phyloP scores from a whole-genome alignment of 2,329 filamentous ascomycete genomes.

The Arthroderma sp. region DNA sequence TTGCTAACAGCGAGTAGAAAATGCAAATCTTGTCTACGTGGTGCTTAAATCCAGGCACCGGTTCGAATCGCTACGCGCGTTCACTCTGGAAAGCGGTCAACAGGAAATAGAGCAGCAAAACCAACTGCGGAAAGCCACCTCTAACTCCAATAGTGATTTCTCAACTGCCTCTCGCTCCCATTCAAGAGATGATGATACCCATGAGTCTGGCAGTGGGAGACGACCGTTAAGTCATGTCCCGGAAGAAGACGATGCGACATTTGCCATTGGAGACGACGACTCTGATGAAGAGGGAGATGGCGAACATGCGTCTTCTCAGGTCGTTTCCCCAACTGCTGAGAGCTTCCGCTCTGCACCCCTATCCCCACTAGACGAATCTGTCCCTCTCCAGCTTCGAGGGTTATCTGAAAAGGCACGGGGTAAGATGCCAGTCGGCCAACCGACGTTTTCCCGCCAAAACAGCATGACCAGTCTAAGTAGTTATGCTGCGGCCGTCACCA shows the following conservation, averaged over 20 bases:
- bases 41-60: slow-evolving; percentile 68
- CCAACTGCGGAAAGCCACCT: slow-evolving; percentile 54
- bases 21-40: slow-evolving; percentile 67
- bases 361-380: slow-evolving; percentile 59
- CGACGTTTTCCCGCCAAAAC: slow-evolving; percentile 80
- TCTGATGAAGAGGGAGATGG: slow-evolving; percentile 54
- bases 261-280: slow-evolving; percentile 72
- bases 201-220: slow-evolving; percentile 39
- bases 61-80: slow-evolving; percentile 72
- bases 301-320: slow-evolving; percentile 46
- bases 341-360: slow-evolving; percentile 56
- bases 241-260: slow-evolving; percentile 60
- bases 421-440: slow-evolving; percentile 77
- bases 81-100: slow-evolving; percentile 84
- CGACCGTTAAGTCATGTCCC: slow-evolving; percentile 56
- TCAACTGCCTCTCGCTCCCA: slow-evolving; percentile 24
- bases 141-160: slow-evolving; percentile 24
- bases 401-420: slow-evolving; percentile 97
- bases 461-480: slow-evolving; percentile 70
- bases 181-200: slow-evolving; percentile 31
- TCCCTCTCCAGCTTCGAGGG: slow-evolving; percentile 69
- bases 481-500: slow-evolving; percentile 45
- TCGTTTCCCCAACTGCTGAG: slow-evolving; percentile 44
- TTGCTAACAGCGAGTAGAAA: slow-evolving; percentile 43
- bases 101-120: slow-evolving; percentile 77